Percentiles rank a stretch among this genome's conserved stretches.
Conservation (phyloP, 2,329 filamentous ascomycete genomes). For the Epichloe aotearoae region DNA sequence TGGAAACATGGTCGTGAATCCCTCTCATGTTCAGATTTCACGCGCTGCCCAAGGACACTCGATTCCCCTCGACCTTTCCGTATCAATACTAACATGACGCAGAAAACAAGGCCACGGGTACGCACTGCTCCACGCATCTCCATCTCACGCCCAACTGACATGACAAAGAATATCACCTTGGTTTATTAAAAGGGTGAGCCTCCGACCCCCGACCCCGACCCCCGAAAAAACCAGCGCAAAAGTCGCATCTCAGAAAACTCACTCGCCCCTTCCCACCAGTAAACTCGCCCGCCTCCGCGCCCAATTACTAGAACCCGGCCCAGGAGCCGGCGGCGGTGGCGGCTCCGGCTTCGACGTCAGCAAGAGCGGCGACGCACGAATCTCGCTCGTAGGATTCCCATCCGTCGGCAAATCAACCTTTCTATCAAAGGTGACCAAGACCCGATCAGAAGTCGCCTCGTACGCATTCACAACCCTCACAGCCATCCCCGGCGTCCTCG, state of each 20-base stretch:
- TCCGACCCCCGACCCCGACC: neutral
- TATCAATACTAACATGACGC: conserved; percentile 21
- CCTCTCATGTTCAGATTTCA: too few relatives aligned
- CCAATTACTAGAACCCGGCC: conserved; percentile 80
- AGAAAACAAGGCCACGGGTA: conserved; percentile 99
- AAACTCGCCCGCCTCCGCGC: conserved; percentile 92
- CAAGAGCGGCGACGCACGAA: conserved; percentile 91
- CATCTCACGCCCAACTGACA: conserved; percentile 7
- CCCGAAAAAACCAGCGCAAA: neutral
- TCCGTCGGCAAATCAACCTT: conserved; percentile 99
- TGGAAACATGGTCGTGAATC: neutral
- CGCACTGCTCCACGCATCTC: conserved; percentile 15
- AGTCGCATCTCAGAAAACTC: conserved; percentile 62
- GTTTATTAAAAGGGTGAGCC: conserved; percentile 78
- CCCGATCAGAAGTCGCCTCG: conserved; percentile 86
- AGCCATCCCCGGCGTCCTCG: conserved; percentile 90
- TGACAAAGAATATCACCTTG: conserved; percentile 88
- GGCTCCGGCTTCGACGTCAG: conserved; percentile 86
- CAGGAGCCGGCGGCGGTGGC: conserved; percentile 62
- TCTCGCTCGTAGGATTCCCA: conserved; percentile 95
- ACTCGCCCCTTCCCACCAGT: conserved; percentile 31
- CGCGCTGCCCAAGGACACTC: neutral
- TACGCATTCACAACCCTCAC: conserved; percentile 97
- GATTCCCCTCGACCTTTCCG: neutral
- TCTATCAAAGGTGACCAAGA: conserved; percentile 97